Percentiles rank a stretch among this genome's conserved stretches.
These are phyloP conservation scores for Cordyceps militaris DNA, from an alignment of 2,329 filamentous ascomycete genomes.

Conservation along the genomic window DNA sequence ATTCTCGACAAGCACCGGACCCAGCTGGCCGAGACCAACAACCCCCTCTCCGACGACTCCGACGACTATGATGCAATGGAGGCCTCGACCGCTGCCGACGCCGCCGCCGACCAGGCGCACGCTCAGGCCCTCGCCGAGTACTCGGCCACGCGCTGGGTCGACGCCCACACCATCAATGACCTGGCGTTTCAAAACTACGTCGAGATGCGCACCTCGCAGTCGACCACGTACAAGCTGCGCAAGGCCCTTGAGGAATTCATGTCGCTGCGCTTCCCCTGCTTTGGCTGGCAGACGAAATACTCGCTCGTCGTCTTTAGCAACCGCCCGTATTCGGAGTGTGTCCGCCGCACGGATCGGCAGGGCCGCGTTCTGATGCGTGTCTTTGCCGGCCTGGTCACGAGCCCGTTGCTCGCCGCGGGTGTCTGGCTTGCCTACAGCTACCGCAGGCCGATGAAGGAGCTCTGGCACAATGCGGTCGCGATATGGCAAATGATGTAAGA, in stretches of 20 bases:
- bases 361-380: conserved; percentile 49
- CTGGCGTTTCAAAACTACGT: conserved; percentile 85
- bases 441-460: conserved; percentile 13
- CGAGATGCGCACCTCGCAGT: conserved; percentile 88
- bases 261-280: conserved; percentile 63
- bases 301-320: conserved; percentile 89
- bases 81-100: conserved; percentile 25
- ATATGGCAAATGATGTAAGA: conserved; percentile 12
- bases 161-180: conserved; percentile 87
- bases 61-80: background rate
- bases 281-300: conserved; percentile 92
- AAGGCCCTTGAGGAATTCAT: conserved; percentile 84
- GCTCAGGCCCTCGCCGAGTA: conserved; percentile 66
- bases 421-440: conserved; percentile 23
- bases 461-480: conserved; percentile 3
- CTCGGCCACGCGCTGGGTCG: conserved; percentile 62
- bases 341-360: conserved; percentile 62
- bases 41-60: conserved; percentile 24
- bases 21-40: conserved; percentile 36
- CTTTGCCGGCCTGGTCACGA: conserved; percentile 31
- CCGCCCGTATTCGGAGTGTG: conserved; percentile 79
- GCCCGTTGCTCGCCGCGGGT: conserved; percentile 23
- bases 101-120: conserved; percentile 48
- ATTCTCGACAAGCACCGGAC: conserved; percentile 62
- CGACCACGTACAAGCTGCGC: conserved; percentile 66